Evolutionary conservation across 108 stramenopile species (phyloP).

Genomic region (Cyclostephanos invisitatus): DNA sequence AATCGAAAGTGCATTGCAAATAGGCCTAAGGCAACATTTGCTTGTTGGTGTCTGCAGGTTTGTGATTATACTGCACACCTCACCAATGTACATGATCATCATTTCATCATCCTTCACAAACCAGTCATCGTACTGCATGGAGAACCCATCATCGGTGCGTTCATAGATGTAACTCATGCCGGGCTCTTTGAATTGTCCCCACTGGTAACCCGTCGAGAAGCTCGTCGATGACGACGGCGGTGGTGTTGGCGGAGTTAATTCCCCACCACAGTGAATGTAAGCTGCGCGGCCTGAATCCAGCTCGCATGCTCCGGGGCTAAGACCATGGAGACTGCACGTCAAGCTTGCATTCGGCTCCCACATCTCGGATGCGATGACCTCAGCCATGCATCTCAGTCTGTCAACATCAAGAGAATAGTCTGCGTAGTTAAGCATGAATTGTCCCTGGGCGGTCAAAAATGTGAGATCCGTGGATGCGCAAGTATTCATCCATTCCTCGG

Average conservation of each 20-base stretch:
- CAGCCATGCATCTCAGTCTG: constrained; percentile 30
- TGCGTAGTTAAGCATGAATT: neutral
- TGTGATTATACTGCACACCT: constrained; percentile 30
- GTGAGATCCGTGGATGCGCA: constrained; percentile 26
- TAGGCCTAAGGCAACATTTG: constrained; percentile 20
- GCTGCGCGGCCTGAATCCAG: constrained; percentile 16
- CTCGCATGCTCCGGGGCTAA: constrained; percentile 13
- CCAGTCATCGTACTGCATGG: constrained; percentile 26
- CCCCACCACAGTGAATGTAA: constrained; percentile 24
- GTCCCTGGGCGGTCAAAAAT: constrained; percentile 12
- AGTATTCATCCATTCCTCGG: constrained; percentile 30
- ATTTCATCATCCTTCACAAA: neutral
- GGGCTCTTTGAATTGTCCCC: constrained; percentile 7
- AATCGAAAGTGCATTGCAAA: constrained; percentile 29
- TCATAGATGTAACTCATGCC: constrained; percentile 19
- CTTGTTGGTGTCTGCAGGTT: constrained; percentile 7
- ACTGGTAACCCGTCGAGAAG: constrained; percentile 12
- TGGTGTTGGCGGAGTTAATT: constrained; percentile 3
- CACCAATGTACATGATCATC: constrained; percentile 18
- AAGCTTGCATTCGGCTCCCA: neutral
- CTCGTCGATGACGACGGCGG: constrained; percentile 29
- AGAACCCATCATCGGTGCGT: constrained; percentile 5
- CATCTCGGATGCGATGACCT: constrained; percentile 18
- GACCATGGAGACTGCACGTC: constrained; percentile 14
- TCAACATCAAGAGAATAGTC: constrained; percentile 20